Conservation (phyloP, 192 early-diverging fungal species). For the Linnemannia hyalina region DNA sequence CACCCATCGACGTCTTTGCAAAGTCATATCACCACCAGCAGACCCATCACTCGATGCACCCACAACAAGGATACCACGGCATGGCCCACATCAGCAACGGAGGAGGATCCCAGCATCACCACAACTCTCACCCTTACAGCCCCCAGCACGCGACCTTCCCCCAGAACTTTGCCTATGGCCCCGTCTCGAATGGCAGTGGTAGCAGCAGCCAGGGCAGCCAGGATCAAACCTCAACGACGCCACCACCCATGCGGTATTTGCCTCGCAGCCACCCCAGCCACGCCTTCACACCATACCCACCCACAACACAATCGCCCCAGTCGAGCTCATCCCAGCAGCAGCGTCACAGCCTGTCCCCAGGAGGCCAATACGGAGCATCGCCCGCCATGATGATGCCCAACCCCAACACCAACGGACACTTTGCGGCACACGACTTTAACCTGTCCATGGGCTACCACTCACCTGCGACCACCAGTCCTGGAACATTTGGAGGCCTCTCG, state of each 20-base stretch:
- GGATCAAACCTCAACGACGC: constrained; percentile 51
- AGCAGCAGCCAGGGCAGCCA: constrained; percentile 9
- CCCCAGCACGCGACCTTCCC: constrained; percentile 42
- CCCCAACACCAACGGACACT: constrained; percentile 43
- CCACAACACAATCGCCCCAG: constrained; percentile 49
- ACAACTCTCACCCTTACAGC: constrained; percentile 34
- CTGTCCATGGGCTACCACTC: constrained; percentile 53
- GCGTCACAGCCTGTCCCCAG: constrained; percentile 49
- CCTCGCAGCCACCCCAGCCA: constrained; percentile 22
- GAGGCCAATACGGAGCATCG: constrained; percentile 38
- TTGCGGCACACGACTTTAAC: constrained; percentile 46
- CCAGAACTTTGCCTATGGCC: constrained; percentile 34
- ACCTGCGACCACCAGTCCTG: constrained; percentile 42
- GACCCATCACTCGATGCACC: constrained; percentile 32
- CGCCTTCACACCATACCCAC: constrained; percentile 40
- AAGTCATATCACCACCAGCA: constrained; percentile 42
- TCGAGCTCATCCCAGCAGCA: constrained; percentile 39
- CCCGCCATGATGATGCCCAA: constrained; percentile 57
- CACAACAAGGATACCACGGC: constrained; percentile 43
- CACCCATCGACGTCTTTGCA: constrained; percentile 42
- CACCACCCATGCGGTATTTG: constrained; percentile 45
- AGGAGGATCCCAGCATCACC: constrained; percentile 28
- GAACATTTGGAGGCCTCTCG: constrained; percentile 39
- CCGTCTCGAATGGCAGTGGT: constrained; percentile 39
- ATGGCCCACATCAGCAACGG: constrained; percentile 33